A percentile compares a stretch with the other conserved stretches of the same genome.
Evolutionary conservation across 805 yeast species (phyloP).

Genomic region (Starmerella bombicola): DNA sequence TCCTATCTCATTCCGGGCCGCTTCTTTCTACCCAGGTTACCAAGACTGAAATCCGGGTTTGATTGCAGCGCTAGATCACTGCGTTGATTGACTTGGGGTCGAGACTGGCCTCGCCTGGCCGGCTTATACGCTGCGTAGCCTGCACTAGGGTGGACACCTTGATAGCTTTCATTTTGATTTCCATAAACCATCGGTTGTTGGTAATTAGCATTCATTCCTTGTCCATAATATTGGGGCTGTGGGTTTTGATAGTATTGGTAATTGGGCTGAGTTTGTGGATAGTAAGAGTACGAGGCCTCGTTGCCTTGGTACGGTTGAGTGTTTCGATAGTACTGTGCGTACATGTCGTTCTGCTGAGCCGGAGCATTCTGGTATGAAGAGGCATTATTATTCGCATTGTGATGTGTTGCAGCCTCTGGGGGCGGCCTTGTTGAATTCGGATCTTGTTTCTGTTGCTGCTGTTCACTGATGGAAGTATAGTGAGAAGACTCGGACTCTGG

Average conservation of each 20-base stretch:
- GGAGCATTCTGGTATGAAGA: slow-evolving; percentile 1
- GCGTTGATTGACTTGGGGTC: neutral
- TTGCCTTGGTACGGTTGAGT: neutral
- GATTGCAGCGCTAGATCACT: slow-evolving; percentile 20
- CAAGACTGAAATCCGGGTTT: slow-evolving; percentile 23
- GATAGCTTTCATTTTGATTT: neutral
- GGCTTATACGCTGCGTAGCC: neutral
- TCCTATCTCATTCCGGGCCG: slow-evolving; percentile 3
- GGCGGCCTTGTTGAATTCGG: slow-evolving; percentile 1
- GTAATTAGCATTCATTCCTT: too few species aligned
- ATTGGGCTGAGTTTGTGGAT: neutral
- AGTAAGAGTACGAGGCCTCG: neutral
- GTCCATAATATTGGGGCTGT: neutral
- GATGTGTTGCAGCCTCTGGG: neutral
- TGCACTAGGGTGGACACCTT: slow-evolving; percentile 1
- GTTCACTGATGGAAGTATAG: slow-evolving; percentile 19
- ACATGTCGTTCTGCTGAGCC: neutral
- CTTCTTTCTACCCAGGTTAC: slow-evolving; percentile 9
- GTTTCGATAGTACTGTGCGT: neutral
- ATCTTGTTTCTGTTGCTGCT: slow-evolving; percentile 2
- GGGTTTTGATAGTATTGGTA: slow-evolving; percentile 2
- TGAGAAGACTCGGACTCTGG: slow-evolving; percentile 15
- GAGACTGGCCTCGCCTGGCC: neutral
- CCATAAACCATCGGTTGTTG: neutral
- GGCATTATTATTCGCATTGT: slow-evolving; percentile 1